These are phyloP conservation scores for Penicillium glabrum DNA, from an alignment of 2,329 filamentous ascomycete genomes.

Conservation along the genomic window DNA sequence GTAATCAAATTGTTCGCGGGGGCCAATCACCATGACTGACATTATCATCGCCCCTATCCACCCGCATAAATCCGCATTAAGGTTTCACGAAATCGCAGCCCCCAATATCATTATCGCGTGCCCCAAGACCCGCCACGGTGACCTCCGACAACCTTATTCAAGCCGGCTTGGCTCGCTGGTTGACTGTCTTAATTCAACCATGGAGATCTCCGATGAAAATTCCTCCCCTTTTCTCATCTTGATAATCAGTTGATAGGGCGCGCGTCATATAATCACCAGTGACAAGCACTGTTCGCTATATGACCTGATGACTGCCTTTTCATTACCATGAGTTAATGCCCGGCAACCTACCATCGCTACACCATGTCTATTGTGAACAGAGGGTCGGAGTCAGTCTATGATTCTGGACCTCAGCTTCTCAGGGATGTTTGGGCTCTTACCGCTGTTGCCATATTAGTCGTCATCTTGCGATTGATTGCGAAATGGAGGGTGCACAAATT, in stretches of 20 bases:
- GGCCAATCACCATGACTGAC: slow-evolving; percentile 3
- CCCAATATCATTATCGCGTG: slow-evolving; percentile 2
- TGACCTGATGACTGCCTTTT: not conserved
- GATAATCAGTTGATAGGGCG: slow-evolving; percentile 9
- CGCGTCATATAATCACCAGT: not conserved
- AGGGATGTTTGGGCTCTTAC: slow-evolving; percentile 23
- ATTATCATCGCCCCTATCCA: slow-evolving; percentile 4
- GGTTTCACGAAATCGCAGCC: not conserved
- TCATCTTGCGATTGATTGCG: slow-evolving; percentile 19
- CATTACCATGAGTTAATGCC: not conserved
- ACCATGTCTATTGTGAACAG: slow-evolving; percentile 11
- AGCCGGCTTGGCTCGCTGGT: not conserved
- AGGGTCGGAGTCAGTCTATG: not conserved
- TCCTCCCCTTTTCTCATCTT: not conserved
- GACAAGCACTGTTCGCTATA: not conserved
- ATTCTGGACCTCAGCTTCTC: slow-evolving; percentile 17
- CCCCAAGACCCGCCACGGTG: slow-evolving; percentile 7
- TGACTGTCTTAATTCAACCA: not conserved
- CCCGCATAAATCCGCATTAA: slow-evolving; percentile 1
- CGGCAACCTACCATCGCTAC: not conserved
- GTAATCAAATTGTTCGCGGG: not conserved
- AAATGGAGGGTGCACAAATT: slow-evolving; percentile 24
- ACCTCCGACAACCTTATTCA: slow-evolving; percentile 16
- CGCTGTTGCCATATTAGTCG: slow-evolving; percentile 13
- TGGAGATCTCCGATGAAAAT: slow-evolving; percentile 14